Conservation (phyloP, 2,329 filamentous ascomycete genomes). For the Sordariomycetes sp. region DNA sequence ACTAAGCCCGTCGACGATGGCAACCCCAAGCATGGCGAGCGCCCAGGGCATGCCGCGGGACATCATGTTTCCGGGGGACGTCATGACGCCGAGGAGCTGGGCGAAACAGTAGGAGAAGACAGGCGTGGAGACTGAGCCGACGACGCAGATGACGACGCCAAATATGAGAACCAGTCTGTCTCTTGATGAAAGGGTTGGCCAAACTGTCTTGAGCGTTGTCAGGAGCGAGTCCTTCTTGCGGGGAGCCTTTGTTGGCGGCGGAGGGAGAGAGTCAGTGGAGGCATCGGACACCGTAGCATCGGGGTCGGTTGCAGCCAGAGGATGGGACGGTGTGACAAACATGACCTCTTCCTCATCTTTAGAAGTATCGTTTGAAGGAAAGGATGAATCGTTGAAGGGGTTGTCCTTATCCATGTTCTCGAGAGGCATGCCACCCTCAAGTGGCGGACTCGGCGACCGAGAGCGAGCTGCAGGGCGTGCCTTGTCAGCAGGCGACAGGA, state of each 20-base stretch:
- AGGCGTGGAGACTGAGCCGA: conserved; percentile 60
- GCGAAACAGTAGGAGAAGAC: conserved; percentile 71
- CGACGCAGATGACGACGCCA: conserved; percentile 51
- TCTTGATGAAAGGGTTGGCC: conserved; percentile 48
- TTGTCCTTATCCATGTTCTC: too few relatives aligned
- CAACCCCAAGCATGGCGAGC: conserved; percentile 57
- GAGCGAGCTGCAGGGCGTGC: too few relatives aligned
- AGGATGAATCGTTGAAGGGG: too few relatives aligned
- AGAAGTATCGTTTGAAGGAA: too few relatives aligned
- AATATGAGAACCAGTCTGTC: conserved; percentile 46
- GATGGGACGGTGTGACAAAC: too few relatives aligned
- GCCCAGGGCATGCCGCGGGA: conserved; percentile 56
- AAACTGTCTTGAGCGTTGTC: conserved; percentile 45
- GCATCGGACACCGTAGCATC: too few relatives aligned
- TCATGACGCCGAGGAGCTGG: conserved; percentile 63
- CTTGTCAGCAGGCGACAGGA: too few relatives aligned
- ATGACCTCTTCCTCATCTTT: too few relatives aligned
- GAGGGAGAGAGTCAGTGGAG: too few relatives aligned
- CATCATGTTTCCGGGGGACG: conserved; percentile 37
- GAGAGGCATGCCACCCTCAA: too few relatives aligned
- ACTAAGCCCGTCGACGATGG: conserved; percentile 54
- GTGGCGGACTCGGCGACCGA: too few relatives aligned
- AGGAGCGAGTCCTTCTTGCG: conserved; percentile 9
- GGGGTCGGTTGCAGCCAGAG: too few relatives aligned
- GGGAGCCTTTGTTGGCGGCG: not conserved